Evolutionary conservation across 2,329 filamentous ascomycete genomes (phyloP).

Genomic region (Fusarium brevicatenulatum): DNA sequence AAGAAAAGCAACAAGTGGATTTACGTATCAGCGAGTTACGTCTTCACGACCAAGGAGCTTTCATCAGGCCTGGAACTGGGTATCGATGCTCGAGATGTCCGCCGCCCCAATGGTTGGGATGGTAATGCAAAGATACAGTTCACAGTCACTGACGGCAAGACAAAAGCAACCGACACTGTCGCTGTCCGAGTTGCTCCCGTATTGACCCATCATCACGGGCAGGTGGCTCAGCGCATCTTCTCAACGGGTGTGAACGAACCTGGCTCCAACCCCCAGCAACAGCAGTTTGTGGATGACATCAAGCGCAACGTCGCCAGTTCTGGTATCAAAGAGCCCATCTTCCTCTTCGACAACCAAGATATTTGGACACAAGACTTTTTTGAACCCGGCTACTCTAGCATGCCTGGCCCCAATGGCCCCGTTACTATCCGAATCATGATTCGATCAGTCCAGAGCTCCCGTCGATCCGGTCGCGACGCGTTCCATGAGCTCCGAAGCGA

Average conservation of each 20-base stretch:
- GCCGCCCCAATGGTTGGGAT: constrained; percentile 39
- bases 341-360: constrained; percentile 18
- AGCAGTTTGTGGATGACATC: constrained; percentile 5
- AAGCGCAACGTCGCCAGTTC: background rate
- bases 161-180: constrained; percentile 41
- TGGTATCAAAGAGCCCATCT: constrained; percentile 18
- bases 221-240: constrained; percentile 43
- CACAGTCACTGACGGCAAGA: constrained; percentile 40
- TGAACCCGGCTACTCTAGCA: constrained; percentile 52
- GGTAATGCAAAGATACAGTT: constrained; percentile 45
- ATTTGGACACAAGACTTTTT: constrained; percentile 54
- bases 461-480: constrained; percentile 45
- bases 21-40: constrained; percentile 36
- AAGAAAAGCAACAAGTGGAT: constrained; percentile 40
- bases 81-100: constrained; percentile 49
- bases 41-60: constrained; percentile 45
- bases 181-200: constrained; percentile 50
- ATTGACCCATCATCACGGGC: constrained; percentile 50
- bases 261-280: background rate
- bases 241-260: background rate
- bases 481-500: constrained; percentile 45
- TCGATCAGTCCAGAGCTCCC: constrained; percentile 42
- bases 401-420: constrained; percentile 50
- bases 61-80: constrained; percentile 47
- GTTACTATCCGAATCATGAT: constrained; percentile 48